Evolutionary conservation across 208 protist genomes (phyloP).

Genomic region (Leishmania turanica): DNA sequence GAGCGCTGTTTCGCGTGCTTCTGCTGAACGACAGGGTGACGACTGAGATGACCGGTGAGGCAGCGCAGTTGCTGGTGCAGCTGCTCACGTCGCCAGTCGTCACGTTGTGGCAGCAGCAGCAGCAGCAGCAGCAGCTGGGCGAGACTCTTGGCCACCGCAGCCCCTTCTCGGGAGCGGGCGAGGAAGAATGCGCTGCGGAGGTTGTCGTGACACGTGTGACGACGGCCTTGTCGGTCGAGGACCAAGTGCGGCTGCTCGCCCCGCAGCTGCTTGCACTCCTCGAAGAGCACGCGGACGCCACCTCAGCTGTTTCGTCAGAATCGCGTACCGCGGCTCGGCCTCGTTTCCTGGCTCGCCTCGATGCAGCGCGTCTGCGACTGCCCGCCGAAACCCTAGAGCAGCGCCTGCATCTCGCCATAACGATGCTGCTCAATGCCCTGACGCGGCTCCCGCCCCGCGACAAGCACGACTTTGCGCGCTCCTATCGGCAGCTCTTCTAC

Average conservation of each 20-base stretch:
- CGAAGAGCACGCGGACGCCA: conserved; percentile 30
- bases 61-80: conserved; percentile 48
- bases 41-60: conserved; percentile 45
- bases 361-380: conserved; percentile 26
- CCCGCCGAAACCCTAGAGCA: conserved; percentile 77
- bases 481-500: conserved; percentile 58
- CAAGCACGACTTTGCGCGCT: conserved; percentile 24
- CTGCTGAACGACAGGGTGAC: conserved; percentile 68
- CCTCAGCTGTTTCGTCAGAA: background rate
- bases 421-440: conserved; percentile 49
- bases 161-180: background rate
- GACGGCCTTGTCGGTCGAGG: conserved; percentile 27
- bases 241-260: conserved; percentile 40
- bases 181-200: background rate
- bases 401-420: conserved; percentile 63
- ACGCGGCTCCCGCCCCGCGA: conserved; percentile 26
- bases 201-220: background rate
- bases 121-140: background rate
- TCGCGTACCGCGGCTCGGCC: background rate
- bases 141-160: background rate
- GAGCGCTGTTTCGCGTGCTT: conserved; percentile 54
- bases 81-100: conserved; percentile 33
- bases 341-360: conserved; percentile 15
- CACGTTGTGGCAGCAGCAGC: conserved; percentile 6
- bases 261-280: conserved; percentile 55